Evolutionary conservation across 495 filamentous ascomycete genomes (phyloP), one percentile per base, ranked within the genome.

Genomic region (Diplogelasinospora grovesii): DNA sequence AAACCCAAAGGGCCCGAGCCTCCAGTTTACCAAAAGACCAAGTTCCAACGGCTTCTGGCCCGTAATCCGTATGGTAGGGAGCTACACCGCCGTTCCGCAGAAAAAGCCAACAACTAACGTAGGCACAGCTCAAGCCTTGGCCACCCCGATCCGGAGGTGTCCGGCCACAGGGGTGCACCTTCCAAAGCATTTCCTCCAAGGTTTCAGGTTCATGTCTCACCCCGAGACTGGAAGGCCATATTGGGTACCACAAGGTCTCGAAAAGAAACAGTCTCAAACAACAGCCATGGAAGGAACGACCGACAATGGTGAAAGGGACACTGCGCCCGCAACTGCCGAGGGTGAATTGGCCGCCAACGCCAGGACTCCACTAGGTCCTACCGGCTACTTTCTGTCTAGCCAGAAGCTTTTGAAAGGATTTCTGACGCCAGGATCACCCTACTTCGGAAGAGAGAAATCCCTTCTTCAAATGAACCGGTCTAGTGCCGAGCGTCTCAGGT

Each of bases 131-230:
- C 65, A 67, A 14, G 79, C 82, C 8, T 73, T 95, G 5, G 83
- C 81, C 11, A 78, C 75, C 0, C 78, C 81, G 0, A 26, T 77
- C 11, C 78, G 89, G 22, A 53, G 58, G 45, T 93, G 86, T 56
- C 23, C 59, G 2, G 26, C 77, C n/a, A 83, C 85, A 6, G 54
- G 52, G 0, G 50, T 55, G 1, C 51, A 70, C 2, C 50, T 90
- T 1, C 89, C 89, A 0, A 63, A 46, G 3, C 75, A 65, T 41
- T 77, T 94, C 39, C 62, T 89, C 9, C 73, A 79, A 22, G 66
- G 74, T 20, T 83, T 85, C 53, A 68, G 68, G 7, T 31, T 86
- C 7, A 54, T 79, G 1, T 49, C 60, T 13, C 73, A 81, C 26
- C 81, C 83, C 5, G 57, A 73, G 37, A 75, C 73, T 3, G 65